Conservation (phyloP, 2,329 filamentous ascomycete genomes). For the Cladophialophora yegresii region DNA sequence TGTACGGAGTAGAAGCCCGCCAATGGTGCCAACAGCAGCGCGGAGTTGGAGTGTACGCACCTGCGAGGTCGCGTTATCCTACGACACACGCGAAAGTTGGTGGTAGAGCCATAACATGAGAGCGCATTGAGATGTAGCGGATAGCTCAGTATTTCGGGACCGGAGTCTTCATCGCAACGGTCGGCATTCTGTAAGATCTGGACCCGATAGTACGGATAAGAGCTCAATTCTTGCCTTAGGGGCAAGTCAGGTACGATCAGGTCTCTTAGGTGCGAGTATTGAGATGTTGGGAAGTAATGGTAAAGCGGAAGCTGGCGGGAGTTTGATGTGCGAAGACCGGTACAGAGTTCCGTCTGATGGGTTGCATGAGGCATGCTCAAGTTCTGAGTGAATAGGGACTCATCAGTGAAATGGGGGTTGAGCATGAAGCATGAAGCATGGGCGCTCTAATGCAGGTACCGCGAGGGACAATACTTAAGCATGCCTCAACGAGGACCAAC, state of each 20-base stretch:
- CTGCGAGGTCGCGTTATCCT: neutral
- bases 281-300: neutral
- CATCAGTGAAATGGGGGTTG: neutral
- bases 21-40: constrained; percentile 5
- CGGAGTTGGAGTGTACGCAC: constrained; percentile 1
- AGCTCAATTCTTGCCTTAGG: neutral
- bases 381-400: neutral
- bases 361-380: neutral
- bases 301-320: neutral
- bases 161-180: neutral
- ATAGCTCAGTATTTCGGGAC: neutral
- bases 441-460: neutral
- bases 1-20: constrained; percentile 1
- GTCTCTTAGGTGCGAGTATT: neutral
- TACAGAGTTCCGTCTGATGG: neutral
- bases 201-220: neutral
- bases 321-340: neutral
- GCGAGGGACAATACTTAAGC: too few species aligned
- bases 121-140: neutral
- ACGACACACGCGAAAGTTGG: neutral
- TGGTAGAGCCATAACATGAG: neutral
- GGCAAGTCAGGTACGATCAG: neutral
- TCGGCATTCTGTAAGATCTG: neutral
- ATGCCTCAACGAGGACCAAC: neutral
- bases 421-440: neutral